A percentile compares a stretch with the other conserved stretches of the same genome.
These are phyloP conservation scores for Thelonectria rubi DNA, from an alignment of 2,329 filamentous ascomycete genomes.

Conservation along the genomic window DNA sequence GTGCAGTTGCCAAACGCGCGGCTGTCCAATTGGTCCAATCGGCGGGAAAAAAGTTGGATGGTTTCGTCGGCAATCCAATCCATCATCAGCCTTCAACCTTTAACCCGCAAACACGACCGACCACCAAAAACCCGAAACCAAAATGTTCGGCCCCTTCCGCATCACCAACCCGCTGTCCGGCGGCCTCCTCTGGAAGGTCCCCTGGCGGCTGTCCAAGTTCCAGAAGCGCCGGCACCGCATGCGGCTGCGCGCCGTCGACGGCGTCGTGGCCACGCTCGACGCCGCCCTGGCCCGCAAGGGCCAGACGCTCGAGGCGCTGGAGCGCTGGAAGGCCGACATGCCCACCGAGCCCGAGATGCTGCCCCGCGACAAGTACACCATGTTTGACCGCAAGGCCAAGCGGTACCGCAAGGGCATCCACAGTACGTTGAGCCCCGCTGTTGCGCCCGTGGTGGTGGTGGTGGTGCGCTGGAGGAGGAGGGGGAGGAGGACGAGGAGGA, in stretches of 20 bases:
- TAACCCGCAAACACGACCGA: constrained; percentile 8
- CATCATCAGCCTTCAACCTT: constrained; percentile 12
- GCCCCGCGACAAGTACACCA: constrained; percentile 95
- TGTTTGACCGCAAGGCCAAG: constrained; percentile 97
- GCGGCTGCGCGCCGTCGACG: constrained; percentile 85
- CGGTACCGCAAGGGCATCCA: constrained; percentile 96
- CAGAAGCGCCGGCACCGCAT: constrained; percentile 89
- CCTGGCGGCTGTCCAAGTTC: constrained; percentile 91
- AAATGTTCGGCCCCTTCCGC: constrained; percentile 87
- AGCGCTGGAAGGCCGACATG: constrained; percentile 96
- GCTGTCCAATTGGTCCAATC: constrained; percentile 28
- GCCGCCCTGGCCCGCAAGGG: constrained; percentile 79
- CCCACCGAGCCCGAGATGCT: constrained; percentile 95
- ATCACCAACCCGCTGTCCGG: constrained; percentile 78
- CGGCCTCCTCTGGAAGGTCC: constrained; percentile 95
- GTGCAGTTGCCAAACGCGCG: constrained; percentile 24
- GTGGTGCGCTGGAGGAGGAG: too few relatives aligned
- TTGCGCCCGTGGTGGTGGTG: too few relatives aligned
- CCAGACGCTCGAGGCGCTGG: constrained; percentile 77
- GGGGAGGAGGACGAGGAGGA: constrained; percentile 5
- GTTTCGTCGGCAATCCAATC: constrained; percentile 27
- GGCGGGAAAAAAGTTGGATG: constrained; percentile 37
- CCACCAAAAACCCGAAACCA: constrained; percentile 41
- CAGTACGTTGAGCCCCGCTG: constrained; percentile 68
- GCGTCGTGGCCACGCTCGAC: constrained; percentile 84